Evolutionary conservation across 2,329 filamentous ascomycete species (phyloP), one percentile per base, ranked within the genome.

Genomic region (Penicillium sp.): DNA sequence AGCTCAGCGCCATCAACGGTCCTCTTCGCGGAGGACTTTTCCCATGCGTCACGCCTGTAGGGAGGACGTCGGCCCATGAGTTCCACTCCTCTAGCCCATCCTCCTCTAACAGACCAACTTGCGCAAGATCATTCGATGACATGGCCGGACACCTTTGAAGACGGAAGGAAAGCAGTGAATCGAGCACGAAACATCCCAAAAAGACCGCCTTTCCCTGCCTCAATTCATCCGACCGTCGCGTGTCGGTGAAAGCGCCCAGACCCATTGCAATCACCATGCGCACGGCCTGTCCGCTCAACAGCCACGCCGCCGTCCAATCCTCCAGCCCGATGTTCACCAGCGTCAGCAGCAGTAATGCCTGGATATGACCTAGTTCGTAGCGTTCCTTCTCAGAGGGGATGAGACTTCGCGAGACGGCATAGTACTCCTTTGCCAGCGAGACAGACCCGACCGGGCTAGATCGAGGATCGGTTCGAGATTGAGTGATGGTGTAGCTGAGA

Each of bases 51-150:
- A 58, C 60, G n/a, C 63, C 68, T 21, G 43, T 68, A 60, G 62
- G 71, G 58, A 73, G 50, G 10, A 72, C 67, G 36, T 84, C 81
- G 4, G 76, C 75, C 88, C 88, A 91, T 0, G 85, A 84, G 54
- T 88, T 85, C 87, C 87, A 90, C 69, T 90, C 87, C 62, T 90
- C 88, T 13, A 87, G 71, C 1, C 85, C 85, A 58, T 88, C 84
- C 65, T 89, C 86, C 32, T 84, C 77, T 5, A 88, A 69, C 3
- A 75, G 68, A 8, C 79, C 78, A n/a, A 78, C 66, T 21, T 70
- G 64, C 18, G 74, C 67, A 27, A 83, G 66, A 50, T 83, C 79
- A 9, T 76, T 74, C 18, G 69, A 55, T 34, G 69, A 71, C 52
- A 83, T 72, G 54, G 79, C 77, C 2, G 78, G 75, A 7, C 70